Conservation (phyloP, 768 basidiomycete genomes). For the Rhodotorula paludigena region DNA sequence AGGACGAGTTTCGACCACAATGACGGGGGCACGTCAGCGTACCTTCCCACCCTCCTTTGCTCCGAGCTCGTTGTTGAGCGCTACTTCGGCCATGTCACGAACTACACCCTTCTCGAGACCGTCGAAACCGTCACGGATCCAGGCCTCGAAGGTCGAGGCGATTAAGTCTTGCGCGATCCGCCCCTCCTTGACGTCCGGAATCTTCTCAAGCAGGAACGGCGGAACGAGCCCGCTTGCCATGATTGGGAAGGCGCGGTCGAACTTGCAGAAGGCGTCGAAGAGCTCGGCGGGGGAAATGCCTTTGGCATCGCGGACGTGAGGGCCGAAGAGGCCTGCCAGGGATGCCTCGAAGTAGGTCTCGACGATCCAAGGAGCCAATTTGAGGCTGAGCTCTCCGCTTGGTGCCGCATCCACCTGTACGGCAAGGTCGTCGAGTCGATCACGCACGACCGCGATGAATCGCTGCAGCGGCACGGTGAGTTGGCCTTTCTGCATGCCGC, state of each 20-base stretch:
- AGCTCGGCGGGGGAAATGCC: constrained; percentile 5
- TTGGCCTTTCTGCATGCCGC: constrained; percentile 17
- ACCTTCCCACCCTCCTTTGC: constrained; percentile 9
- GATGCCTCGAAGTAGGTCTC: constrained; percentile 24
- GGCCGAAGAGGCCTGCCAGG: constrained; percentile 21
- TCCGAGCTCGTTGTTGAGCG: neutral
- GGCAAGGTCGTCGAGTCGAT: constrained; percentile 3
- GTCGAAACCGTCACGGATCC: constrained; percentile 24
- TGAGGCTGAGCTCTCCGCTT: neutral
- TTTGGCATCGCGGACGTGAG: neutral
- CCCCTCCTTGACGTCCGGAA: constrained; percentile 17
- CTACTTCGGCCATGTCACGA: constrained; percentile 22
- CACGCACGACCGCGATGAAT: constrained; percentile 3
- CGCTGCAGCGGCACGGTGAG: constrained; percentile 16
- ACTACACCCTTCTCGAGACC: constrained; percentile 36
- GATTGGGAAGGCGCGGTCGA: constrained; percentile 37
- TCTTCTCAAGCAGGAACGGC: neutral
- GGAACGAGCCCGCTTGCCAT: constrained; percentile 33
- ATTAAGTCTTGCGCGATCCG: neutral
- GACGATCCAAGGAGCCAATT: constrained; percentile 14
- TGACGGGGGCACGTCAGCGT: no score
- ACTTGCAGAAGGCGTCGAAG: constrained; percentile 18
- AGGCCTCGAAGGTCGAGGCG: constrained; percentile 1
- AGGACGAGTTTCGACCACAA: no score
- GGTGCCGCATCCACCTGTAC: constrained; percentile 1